Conservation (phyloP, 1,284 basidiomycete genomes). For the Austroboletus novae-zelandiae region DNA sequence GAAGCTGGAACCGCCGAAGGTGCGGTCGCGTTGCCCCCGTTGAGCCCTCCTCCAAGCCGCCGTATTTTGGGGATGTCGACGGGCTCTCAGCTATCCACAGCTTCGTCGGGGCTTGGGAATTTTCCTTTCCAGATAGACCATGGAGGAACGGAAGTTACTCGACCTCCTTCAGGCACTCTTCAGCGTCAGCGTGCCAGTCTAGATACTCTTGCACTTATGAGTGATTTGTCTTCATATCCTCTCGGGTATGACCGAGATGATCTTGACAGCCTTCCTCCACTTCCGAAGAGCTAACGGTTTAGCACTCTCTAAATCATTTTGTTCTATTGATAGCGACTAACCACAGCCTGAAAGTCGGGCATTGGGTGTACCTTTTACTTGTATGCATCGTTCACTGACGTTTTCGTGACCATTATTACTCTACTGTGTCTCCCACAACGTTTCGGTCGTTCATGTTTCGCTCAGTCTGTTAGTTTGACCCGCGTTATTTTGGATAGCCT, state of each 20-base stretch:
- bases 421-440: slow-evolving; percentile 5
- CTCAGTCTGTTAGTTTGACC: slow-evolving; percentile 8
- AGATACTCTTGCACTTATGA: slow-evolving; percentile 77
- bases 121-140: slow-evolving; percentile 84
- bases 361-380: slow-evolving; percentile 28
- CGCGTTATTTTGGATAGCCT: slow-evolving; percentile 2
- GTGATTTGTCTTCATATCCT: slow-evolving; percentile 76
- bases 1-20: slow-evolving; percentile 11
- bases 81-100: slow-evolving; percentile 67
- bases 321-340: slow-evolving; percentile 9
- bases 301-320: neutral
- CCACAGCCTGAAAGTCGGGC: slow-evolving; percentile 23
- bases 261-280: slow-evolving; percentile 31
- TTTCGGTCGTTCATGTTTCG: slow-evolving; percentile 3
- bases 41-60: slow-evolving; percentile 51
- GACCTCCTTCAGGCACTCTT: slow-evolving; percentile 23
- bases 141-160: slow-evolving; percentile 33
- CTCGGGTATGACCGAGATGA: slow-evolving; percentile 63
- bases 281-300: slow-evolving; percentile 26
- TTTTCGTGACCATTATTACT: slow-evolving; percentile 12
- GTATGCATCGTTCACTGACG: slow-evolving; percentile 21
- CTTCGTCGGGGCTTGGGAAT: slow-evolving; percentile 69
- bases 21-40: slow-evolving; percentile 38
- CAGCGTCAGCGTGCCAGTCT: slow-evolving; percentile 70
- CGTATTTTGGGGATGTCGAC: slow-evolving; percentile 65